Evolutionary conservation across 805 yeast genomes (phyloP).

Genomic region (Ogataea thermomethanolica): DNA sequence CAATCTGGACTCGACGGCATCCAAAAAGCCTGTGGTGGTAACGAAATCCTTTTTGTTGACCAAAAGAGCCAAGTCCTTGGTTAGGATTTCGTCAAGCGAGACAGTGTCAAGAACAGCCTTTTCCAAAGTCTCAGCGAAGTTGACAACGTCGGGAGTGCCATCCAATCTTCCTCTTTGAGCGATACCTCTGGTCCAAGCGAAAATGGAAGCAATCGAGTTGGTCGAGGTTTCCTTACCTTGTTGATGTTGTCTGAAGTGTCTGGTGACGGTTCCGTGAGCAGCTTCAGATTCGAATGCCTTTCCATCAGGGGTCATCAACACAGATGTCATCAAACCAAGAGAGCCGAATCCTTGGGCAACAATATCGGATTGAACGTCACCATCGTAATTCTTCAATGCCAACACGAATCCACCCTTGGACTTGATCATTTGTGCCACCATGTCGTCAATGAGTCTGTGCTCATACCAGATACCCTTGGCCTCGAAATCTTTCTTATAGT

Average conservation of each 20-base stretch:
- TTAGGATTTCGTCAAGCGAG: conserved; percentile 71
- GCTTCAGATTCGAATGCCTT: conserved; percentile 84
- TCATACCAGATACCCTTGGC: conserved; percentile 64
- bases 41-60: conserved; percentile 64
- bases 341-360: conserved; percentile 89
- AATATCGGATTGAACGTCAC: conserved; percentile 82
- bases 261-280: conserved; percentile 85
- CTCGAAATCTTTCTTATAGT: conserved; percentile 57
- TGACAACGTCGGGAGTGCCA: conserved; percentile 63
- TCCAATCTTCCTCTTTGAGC: conserved; percentile 80
- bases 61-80: conserved; percentile 70
- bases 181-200: conserved; percentile 84
- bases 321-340: conserved; percentile 80
- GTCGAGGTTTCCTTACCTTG: conserved; percentile 81
- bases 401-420: conserved; percentile 79
- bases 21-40: conserved; percentile 72
- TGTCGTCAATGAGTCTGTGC: conserved; percentile 80
- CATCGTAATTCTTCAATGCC: conserved; percentile 82
- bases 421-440: conserved; percentile 87
- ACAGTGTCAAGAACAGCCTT: conserved; percentile 69
- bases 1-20: conserved; percentile 60
- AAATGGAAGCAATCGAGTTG: conserved; percentile 80
- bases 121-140: conserved; percentile 64
- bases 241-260: conserved; percentile 81
- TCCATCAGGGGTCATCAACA: conserved; percentile 79